Base-by-base conservation (phyloP, 495 filamentous ascomycete genomes). In the Trichocladium uniseriatum region DNA sequence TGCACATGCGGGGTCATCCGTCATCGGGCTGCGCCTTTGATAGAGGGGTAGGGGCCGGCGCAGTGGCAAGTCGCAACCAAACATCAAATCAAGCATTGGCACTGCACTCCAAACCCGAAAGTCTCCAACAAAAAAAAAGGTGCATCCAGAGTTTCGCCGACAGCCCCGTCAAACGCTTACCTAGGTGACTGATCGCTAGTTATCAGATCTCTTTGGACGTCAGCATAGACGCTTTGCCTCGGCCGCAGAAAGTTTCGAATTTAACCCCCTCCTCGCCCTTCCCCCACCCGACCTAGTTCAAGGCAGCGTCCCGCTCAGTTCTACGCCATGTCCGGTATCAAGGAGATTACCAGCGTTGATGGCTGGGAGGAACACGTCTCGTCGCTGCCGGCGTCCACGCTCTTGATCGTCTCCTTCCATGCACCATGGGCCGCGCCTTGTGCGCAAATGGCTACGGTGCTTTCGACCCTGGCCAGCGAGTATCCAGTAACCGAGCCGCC, bases 401-500 rank as follows among this genome's bases (percentile, higher is more conserved):
- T 95, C 31, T 69, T 86, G 41, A 79, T 95, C 56, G 77, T 95
- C 57, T 95, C 89, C 64, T 97, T 97, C 72, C 83, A 95, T 68
- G 86, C 94, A 0, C 84, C 89, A 58, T 97, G 94, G 92, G 92
- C 94, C n/a, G 87, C 86, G 24, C 92, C 89, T 11, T 97, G 92
- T 73, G 77, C 84, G 45, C 89, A 95, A 68, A 95, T 95, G 89
- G 77, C 79, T 54, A 81, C 79, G n/a, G 83, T 95, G 47, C 81
- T 99, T 49, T 70, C 76, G 58, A 82, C 87, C 27, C 83, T 99
- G 49, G 89, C 90, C 46, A 77, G 79, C 53, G 84, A 89, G 54
- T 91, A 92, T 69, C 78, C 85, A 43, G 74, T 73, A 24, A 75
- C 78, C 44, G 64, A 72, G 37, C 82, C 86, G 16, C 79, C 75